Base-by-base conservation (phyloP, 441 rosid species). In the Sinapis alba region DNA sequence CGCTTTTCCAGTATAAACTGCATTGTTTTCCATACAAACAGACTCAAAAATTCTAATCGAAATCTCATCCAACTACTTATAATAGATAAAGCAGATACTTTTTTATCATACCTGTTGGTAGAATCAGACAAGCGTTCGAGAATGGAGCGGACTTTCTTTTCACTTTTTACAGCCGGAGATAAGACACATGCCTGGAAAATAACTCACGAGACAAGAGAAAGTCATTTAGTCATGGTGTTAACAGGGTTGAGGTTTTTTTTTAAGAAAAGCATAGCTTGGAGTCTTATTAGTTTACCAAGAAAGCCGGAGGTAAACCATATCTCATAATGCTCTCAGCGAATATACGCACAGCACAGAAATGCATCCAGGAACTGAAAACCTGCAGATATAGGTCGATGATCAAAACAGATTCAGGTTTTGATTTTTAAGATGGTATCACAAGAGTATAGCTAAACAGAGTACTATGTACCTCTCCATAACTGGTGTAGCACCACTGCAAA, bases 361-460 rank as follows among this genome's bases (percentile, higher is more conserved):
- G 99, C 99, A 96, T 96, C 98, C 98, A 96, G 19, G 97, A 89
- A 83, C 92, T 92, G 76, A 96, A 96, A 83, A 93, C 98, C 98
- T 96, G 82, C 83, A 86, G 56, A 65, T n/a, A 27, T 62, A 36
- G 60, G 77, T 67, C 74, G 2, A 41, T 9, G 5, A 62, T 18
- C 38, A 58, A 73, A 15, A 62, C 16, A 63, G 19, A 28, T 62
- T 57, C 12, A 3, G 58, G 26, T 30, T 12, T 57, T 24, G 26
- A 28, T 18, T 7, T 59, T 28, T 23, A 27, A 19, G 20, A 56
- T 28, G 9, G 36, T 26, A 28, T 15, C 30, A 72, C 30, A 18
- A 47, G 68, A 45, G 30, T 12, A 56, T 13, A 56, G 50, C 43
- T 4, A 41, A 5, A 45, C 32, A 62, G 27, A 54, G 65, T 0